Conservation (phyloP, 202 grass and related monocot species). For the Panicum hallii region DNA sequence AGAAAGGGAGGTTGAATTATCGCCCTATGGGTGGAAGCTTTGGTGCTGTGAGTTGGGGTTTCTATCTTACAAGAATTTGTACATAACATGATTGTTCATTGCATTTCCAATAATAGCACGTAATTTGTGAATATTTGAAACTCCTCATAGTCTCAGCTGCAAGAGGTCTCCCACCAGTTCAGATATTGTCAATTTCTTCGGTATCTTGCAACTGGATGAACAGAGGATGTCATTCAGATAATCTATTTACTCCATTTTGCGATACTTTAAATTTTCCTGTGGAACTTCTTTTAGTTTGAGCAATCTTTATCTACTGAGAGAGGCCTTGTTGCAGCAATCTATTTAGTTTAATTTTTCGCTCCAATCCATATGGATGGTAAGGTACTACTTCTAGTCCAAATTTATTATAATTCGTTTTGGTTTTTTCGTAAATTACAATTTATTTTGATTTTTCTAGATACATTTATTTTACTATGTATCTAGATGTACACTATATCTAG, state of each 20-base stretch:
- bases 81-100: slow-evolving; percentile 68
- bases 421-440: too few species aligned
- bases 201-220: slow-evolving; percentile 24
- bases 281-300: too few species aligned
- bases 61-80: slow-evolving; percentile 61
- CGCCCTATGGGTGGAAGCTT: slow-evolving; percentile 44
- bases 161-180: neutral
- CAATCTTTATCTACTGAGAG: neutral
- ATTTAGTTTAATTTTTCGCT: too few species aligned
- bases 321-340: too few species aligned
- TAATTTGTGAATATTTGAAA: slow-evolving; percentile 62
- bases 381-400: too few species aligned
- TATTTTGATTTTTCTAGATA: too few species aligned
- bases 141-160: neutral
- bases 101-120: slow-evolving; percentile 59
- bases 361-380: too few species aligned
- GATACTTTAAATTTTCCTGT: too few species aligned
- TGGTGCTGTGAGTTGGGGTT: slow-evolving; percentile 53
- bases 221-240: neutral
- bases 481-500: too few species aligned
- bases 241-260: neutral
- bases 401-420: too few species aligned
- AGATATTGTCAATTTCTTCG: neutral
- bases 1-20: slow-evolving; percentile 56
- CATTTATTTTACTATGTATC: too few species aligned